phyloP scores from a whole-genome alignment of 495 filamentous ascomycete genomes.

The Baudoinia panamericana region DNA sequence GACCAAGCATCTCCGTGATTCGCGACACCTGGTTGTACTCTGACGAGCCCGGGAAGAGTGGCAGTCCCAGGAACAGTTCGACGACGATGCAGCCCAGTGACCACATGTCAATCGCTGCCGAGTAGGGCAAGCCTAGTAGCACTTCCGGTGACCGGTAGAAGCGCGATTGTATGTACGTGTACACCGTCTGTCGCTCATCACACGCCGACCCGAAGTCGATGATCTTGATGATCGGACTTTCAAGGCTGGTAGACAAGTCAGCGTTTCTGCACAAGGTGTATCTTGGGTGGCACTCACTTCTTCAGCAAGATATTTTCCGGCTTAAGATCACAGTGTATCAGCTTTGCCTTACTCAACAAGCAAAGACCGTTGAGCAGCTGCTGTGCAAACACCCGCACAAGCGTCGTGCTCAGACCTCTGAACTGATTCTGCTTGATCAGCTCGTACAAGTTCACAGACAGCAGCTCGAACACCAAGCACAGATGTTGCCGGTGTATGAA shows the following conservation, averaged over 20 bases:
- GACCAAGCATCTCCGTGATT: slow-evolving; percentile 96
- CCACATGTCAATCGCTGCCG: slow-evolving; percentile 99
- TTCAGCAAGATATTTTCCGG: slow-evolving; percentile 97
- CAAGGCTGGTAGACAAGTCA: slow-evolving; percentile 45
- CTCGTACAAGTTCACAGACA: slow-evolving; percentile 97
- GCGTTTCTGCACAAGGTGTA: slow-evolving; percentile 1
- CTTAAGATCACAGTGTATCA: slow-evolving; percentile 98
- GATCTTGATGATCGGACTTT: slow-evolving; percentile 99
- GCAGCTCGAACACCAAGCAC: slow-evolving; percentile 90
- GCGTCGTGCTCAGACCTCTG: slow-evolving; percentile 89
- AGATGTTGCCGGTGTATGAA: slow-evolving; percentile 98
- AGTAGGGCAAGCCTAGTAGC: slow-evolving; percentile 82
- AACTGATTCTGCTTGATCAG: slow-evolving; percentile 99
- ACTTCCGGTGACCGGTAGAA: slow-evolving; percentile 98
- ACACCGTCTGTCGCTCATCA: slow-evolving; percentile 96
- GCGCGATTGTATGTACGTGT: slow-evolving; percentile 97
- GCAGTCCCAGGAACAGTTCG: slow-evolving; percentile 89
- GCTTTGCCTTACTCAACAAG: slow-evolving; percentile 84
- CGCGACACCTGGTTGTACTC: slow-evolving; percentile 98
- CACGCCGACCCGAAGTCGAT: slow-evolving; percentile 99
- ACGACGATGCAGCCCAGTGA: slow-evolving; percentile 98
- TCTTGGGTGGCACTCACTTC: slow-evolving; percentile 44
- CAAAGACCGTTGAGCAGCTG: slow-evolving; percentile 87
- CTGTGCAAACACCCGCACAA: slow-evolving; percentile 96
- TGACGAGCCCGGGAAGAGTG: slow-evolving; percentile 92